These are phyloP conservation scores for Periconia macrospinosa DNA, from an alignment of 2,329 filamentous ascomycete species.

Conservation along the genomic window DNA sequence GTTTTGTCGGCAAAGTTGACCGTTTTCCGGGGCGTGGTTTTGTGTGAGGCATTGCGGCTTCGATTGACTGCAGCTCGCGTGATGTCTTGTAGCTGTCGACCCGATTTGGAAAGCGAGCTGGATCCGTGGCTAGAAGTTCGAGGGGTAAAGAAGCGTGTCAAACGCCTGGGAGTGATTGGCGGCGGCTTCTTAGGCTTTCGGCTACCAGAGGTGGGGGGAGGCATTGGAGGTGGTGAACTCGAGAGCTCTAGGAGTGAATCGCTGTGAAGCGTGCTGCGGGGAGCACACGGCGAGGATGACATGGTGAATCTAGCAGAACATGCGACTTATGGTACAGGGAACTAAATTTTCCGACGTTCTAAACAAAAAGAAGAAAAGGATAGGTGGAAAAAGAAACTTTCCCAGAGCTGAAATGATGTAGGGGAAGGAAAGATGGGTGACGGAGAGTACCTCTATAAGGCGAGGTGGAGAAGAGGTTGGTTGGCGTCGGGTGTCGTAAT, in stretches of 20 bases:
- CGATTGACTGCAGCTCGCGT: conserved; percentile 51
- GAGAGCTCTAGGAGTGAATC: conserved; percentile 39
- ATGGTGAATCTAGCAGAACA: conserved; percentile 3
- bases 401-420: background rate
- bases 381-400: background rate
- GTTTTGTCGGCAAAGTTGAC: conserved; percentile 42
- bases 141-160: conserved; percentile 56
- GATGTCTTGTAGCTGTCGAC: conserved; percentile 53
- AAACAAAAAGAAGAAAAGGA: background rate
- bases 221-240: conserved; percentile 41
- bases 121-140: conserved; percentile 39
- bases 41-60: conserved; percentile 22
- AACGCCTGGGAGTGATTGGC: conserved; percentile 55
- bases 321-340: conserved; percentile 3
- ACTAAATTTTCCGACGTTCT: background rate
- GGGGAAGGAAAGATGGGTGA: background rate
- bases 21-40: conserved; percentile 41
- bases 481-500: conserved; percentile 10
- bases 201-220: conserved; percentile 28
- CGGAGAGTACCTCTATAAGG: conserved; percentile 10
- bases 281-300: conserved; percentile 30
- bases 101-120: conserved; percentile 41
- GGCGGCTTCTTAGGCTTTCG: conserved; percentile 50
- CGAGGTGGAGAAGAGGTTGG: conserved; percentile 15
- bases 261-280: conserved; percentile 29